These are phyloP conservation scores for Trypanosoma rangeli DNA, from an alignment of 208 protist genomes.

Conservation along the genomic window DNA sequence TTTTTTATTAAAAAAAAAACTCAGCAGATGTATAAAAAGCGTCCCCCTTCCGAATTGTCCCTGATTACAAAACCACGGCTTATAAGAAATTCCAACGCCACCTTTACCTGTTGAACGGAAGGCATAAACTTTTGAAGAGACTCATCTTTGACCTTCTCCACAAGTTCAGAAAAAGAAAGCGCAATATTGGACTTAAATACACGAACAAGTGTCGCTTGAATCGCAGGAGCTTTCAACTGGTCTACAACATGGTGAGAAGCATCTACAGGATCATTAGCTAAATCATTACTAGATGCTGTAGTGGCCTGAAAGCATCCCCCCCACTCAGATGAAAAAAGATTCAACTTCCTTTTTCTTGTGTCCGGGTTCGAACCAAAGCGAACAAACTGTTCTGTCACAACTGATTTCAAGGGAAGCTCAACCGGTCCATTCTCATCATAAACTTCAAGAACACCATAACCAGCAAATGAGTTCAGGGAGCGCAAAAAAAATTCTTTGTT, in stretches of 20 bases:
- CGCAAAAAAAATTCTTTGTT: conserved; percentile 7
- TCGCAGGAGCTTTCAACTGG: conserved; percentile 22
- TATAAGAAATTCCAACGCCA: conserved; percentile 58
- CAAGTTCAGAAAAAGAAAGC: conserved; percentile 21
- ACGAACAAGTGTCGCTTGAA: conserved; percentile 26
- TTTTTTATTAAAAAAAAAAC: conserved; percentile 10
- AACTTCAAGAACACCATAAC: conserved; percentile 20
- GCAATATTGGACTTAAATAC: conserved; percentile 22
- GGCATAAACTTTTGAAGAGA: conserved; percentile 14
- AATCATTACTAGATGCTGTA: not conserved
- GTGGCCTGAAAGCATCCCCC: conserved; percentile 9
- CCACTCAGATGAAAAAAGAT: conserved; percentile 15
- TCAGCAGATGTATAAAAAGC: conserved; percentile 37
- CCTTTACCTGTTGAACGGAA: conserved; percentile 44
- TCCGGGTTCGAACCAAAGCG: conserved; percentile 10
- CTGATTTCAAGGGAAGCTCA: not conserved
- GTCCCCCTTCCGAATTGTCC: conserved; percentile 26
- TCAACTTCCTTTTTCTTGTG: conserved; percentile 18
- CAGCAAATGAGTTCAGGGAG: conserved; percentile 23
- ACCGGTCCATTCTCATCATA: conserved; percentile 2
- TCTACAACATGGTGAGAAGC: conserved; percentile 14
- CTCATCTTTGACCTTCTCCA: conserved; percentile 26
- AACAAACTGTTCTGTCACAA: conserved; percentile 7
- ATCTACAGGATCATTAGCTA: conserved; percentile 21
- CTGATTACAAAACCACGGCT: conserved; percentile 49